A percentile compares a stretch with the other conserved stretches of the same genome.
These are phyloP conservation scores for Xylaria curta DNA, from an alignment of 495 filamentous ascomycete species.

Conservation along the genomic window DNA sequence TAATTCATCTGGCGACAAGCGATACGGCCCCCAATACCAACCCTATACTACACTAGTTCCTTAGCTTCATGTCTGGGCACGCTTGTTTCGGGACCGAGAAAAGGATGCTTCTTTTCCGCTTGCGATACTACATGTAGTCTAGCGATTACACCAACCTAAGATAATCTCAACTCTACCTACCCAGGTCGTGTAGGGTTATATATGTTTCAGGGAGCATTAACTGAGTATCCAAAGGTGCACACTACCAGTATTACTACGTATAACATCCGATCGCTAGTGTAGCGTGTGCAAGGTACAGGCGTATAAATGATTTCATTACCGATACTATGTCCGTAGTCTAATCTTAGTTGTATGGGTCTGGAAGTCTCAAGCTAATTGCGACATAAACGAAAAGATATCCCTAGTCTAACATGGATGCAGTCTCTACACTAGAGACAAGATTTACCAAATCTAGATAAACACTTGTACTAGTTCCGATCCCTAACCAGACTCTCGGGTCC, in stretches of 20 bases:
- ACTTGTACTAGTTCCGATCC: slow-evolving; percentile 19
- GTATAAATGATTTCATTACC: not conserved
- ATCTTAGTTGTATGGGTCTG: not conserved
- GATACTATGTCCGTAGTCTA: not conserved
- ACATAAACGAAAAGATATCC: not conserved
- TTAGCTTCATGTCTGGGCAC: not conserved
- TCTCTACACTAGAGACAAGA: not conserved
- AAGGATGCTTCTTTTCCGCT: not conserved
- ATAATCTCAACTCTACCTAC: not conserved
- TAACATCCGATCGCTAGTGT: not conserved
- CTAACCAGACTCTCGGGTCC: slow-evolving; percentile 28
- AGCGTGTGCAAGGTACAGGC: not conserved
- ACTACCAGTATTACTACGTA: not conserved
- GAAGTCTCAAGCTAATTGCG: not conserved
- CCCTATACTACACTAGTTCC: not conserved
- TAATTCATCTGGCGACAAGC: not conserved
- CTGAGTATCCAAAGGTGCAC: not conserved
- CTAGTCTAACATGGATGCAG: not conserved
- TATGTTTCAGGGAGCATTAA: slow-evolving; percentile 1
- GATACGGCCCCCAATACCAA: not conserved
- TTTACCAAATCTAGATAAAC: slow-evolving; percentile 9
- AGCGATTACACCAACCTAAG: not conserved
- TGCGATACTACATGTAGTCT: slow-evolving; percentile 6
- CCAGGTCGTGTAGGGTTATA: not conserved
- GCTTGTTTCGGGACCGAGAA: slow-evolving; percentile 17